Conservation (phyloP, 208 protist species). For the Blechomonas ayalai region DNA sequence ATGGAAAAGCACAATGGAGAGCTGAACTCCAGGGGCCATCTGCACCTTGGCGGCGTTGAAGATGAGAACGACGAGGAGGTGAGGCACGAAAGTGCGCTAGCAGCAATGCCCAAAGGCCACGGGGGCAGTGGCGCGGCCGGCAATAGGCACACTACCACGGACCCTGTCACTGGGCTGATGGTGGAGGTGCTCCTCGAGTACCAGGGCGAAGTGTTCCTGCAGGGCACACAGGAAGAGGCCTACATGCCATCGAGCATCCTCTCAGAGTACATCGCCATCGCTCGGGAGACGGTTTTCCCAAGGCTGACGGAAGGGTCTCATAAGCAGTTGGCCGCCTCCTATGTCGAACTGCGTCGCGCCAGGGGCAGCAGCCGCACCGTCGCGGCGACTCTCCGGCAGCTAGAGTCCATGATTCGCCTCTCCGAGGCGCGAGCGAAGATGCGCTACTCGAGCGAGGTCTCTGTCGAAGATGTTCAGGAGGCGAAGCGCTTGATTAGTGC, state of each 20-base stretch:
- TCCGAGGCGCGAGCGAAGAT: conserved; percentile 92
- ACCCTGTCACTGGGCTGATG: conserved; percentile 24
- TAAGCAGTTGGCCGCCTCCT: conserved; percentile 86
- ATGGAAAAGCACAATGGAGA: conserved; percentile 31
- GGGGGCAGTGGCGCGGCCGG: not conserved
- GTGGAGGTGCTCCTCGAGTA: conserved; percentile 50
- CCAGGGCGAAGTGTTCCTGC: conserved; percentile 70
- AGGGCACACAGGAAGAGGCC: conserved; percentile 28
- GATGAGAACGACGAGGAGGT: conserved; percentile 2
- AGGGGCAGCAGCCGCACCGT: conserved; percentile 91
- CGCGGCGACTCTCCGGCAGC: conserved; percentile 96
- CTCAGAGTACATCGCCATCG: conserved; percentile 92
- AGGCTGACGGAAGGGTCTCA: conserved; percentile 86
- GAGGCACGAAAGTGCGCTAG: not conserved
- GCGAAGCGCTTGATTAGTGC: conserved; percentile 86
- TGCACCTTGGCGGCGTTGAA: not conserved
- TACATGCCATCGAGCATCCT: conserved; percentile 78
- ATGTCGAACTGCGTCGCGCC: conserved; percentile 89
- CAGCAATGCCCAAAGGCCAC: not conserved
- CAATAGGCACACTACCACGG: conserved; percentile 6
- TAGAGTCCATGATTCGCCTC: conserved; percentile 98
- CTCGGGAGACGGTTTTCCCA: conserved; percentile 79
- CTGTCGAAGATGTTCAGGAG: conserved; percentile 79
- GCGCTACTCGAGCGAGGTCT: conserved; percentile 71
- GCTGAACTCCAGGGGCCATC: not conserved